These are phyloP conservation scores for Hypomyces perniciosus DNA, from an alignment of 2,329 filamentous ascomycete genomes.

Conservation along the genomic window DNA sequence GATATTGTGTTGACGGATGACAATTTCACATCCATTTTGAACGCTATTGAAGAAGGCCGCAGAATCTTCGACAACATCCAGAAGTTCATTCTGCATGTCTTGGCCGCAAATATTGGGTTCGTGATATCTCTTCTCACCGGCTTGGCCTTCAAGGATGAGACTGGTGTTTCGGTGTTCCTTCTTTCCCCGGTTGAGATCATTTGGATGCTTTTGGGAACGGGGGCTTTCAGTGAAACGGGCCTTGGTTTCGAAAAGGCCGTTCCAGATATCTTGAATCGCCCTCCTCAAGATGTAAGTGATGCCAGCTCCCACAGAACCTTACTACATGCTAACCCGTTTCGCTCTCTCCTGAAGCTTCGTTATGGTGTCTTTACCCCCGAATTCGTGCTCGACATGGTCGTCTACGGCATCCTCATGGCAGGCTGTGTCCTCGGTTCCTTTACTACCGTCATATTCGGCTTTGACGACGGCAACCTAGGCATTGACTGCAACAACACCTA, in stretches of 20 bases:
- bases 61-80: conserved; percentile 67
- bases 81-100: conserved; percentile 61
- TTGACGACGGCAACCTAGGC: conserved; percentile 49
- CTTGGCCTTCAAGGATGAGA: conserved; percentile 60
- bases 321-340: too few relatives aligned
- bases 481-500: conserved; percentile 52
- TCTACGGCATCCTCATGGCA: conserved; percentile 60
- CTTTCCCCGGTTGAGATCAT: conserved; percentile 66
- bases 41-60: conserved; percentile 56
- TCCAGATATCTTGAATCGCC: conserved; percentile 59
- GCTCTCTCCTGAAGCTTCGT: conserved; percentile 22
- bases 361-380: conserved; percentile 59
- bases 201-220: conserved; percentile 71
- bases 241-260: conserved; percentile 63
- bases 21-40: conserved; percentile 48
- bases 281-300: conserved; percentile 51
- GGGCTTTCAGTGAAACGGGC: conserved; percentile 64
- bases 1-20: conserved; percentile 64
- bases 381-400: conserved; percentile 55
- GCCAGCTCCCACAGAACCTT: too few relatives aligned
- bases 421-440: conserved; percentile 53
- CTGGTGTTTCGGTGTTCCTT: conserved; percentile 61
- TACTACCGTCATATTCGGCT: conserved; percentile 51
- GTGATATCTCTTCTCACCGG: conserved; percentile 61
- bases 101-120: conserved; percentile 62